A percentile compares a stretch with the other conserved stretches of the same genome.
These are phyloP conservation scores for Sugiyamaella novakii DNA, from an alignment of 1,139 yeast genomes.

Conservation along the genomic window DNA sequence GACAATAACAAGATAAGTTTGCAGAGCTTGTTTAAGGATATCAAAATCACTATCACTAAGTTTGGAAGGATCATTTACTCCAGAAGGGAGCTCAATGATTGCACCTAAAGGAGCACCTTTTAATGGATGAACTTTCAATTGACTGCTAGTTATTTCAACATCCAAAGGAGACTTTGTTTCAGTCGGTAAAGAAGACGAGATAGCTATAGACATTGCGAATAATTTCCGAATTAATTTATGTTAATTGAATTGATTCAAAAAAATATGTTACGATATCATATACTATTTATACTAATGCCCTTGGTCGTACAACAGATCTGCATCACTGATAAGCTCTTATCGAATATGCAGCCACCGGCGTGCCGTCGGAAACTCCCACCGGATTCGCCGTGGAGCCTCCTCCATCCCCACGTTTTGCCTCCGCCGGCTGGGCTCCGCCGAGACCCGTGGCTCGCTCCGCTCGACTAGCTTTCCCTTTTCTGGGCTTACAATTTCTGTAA, in stretches of 20 bases:
- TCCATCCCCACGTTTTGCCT: neutral
- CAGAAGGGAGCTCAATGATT: conserved; percentile 59
- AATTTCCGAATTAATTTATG: too few relatives aligned
- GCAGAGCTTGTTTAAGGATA: conserved; percentile 62
- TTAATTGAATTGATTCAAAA: too few relatives aligned
- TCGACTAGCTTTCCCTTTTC: too few relatives aligned
- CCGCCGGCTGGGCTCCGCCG: neutral
- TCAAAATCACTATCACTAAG: conserved; percentile 66
- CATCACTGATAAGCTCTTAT: conserved; percentile 13
- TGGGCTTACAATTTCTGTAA: too few relatives aligned
- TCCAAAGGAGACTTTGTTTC: conserved; percentile 2
- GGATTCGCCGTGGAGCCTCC: neutral
- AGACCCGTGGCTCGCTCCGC: conserved; percentile 3
- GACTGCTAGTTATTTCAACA: neutral
- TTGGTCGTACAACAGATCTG: too few relatives aligned
- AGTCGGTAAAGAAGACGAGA: neutral
- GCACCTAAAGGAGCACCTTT: conserved; percentile 58
- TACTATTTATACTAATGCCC: too few relatives aligned
- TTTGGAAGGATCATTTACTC: conserved; percentile 73
- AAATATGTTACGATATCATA: too few relatives aligned
- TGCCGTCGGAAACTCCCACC: conserved; percentile 4
- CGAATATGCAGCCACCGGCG: conserved; percentile 6
- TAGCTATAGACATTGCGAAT: too few relatives aligned
- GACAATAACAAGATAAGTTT: conserved; percentile 67
- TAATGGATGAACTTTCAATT: conserved; percentile 21